Evolutionary conservation across 2,329 filamentous ascomycete species (phyloP).

Genomic region (Tolypocladium tropicale): DNA sequence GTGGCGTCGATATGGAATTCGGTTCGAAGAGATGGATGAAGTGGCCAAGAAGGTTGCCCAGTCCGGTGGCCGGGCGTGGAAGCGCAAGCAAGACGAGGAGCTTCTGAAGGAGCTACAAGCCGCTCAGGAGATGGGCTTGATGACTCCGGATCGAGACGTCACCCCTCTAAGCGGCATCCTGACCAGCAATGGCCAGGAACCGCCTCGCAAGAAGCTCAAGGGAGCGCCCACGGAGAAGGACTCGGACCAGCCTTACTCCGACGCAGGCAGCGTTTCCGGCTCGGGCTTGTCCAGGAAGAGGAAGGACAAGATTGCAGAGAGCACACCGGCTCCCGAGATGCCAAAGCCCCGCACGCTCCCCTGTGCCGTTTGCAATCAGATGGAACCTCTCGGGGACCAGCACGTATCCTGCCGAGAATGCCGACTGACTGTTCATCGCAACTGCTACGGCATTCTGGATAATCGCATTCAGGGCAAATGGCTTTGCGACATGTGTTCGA

Average conservation of each 20-base stretch:
- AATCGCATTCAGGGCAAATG: constrained; percentile 68
- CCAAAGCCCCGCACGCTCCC: constrained; percentile 71
- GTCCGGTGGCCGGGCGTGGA: constrained; percentile 72
- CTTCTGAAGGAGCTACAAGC: constrained; percentile 62
- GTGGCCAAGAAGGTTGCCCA: constrained; percentile 77
- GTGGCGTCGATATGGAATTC: constrained; percentile 92
- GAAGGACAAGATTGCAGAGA: constrained; percentile 44
- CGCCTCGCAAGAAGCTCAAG: constrained; percentile 58
- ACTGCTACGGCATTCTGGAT: constrained; percentile 78
- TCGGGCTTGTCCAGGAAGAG: constrained; percentile 43
- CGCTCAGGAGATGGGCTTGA: constrained; percentile 47
- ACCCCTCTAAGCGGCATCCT: constrained; percentile 22
- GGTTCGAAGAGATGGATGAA: constrained; percentile 91
- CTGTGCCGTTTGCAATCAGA: constrained; percentile 72
- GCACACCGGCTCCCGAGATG: constrained; percentile 60
- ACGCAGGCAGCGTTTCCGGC: constrained; percentile 30
- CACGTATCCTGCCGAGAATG: constrained; percentile 78
- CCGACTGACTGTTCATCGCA: constrained; percentile 79
- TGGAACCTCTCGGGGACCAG: constrained; percentile 62
- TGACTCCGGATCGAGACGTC: constrained; percentile 32
- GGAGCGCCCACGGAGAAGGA: constrained; percentile 39
- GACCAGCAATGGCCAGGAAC: constrained; percentile 30
- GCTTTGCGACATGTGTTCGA: constrained; percentile 92
- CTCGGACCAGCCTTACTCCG: constrained; percentile 33
- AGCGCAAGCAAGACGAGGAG: constrained; percentile 86